phyloP scores from a whole-genome alignment of 306 rosid genomes.

The Inga laurina region DNA sequence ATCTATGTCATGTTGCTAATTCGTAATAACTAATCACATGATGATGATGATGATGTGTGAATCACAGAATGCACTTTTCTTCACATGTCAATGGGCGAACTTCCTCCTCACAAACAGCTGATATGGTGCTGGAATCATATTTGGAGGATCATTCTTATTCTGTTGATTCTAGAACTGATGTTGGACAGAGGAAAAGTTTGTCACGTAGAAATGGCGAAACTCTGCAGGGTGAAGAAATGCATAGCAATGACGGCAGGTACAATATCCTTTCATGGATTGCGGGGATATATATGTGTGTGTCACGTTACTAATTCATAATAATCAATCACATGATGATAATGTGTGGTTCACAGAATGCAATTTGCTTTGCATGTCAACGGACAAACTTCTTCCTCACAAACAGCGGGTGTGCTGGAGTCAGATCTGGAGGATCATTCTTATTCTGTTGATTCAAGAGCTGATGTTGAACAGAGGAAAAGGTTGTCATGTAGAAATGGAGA shows the following conservation, averaged over 20 bases:
- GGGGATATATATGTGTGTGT: neutral
- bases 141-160: conserved; percentile 57
- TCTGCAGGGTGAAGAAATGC: neutral
- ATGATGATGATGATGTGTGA: conserved; percentile 28
- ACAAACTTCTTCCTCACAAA: conserved; percentile 37
- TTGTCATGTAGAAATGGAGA: no score
- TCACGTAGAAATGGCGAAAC: neutral
- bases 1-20: conserved; percentile 23
- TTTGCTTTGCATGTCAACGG: conserved; percentile 42
- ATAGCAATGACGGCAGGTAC: neutral
- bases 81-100: conserved; percentile 41
- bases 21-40: conserved; percentile 32
- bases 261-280: neutral
- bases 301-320: neutral
- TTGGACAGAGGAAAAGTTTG: neutral
- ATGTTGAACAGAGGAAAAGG: conserved; percentile 16
- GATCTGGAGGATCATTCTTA: conserved; percentile 50
- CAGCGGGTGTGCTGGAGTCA: conserved; percentile 41
- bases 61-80: conserved; percentile 56
- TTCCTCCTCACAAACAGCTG: conserved; percentile 40
- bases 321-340: neutral
- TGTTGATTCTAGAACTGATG: conserved; percentile 61
- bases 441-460: conserved; percentile 72
- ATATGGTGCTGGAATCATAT: conserved; percentile 41
- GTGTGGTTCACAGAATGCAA: conserved; percentile 56